These are phyloP conservation scores for Alternaria panax DNA, from an alignment of 2,329 filamentous ascomycete genomes.

Conservation along the genomic window DNA sequence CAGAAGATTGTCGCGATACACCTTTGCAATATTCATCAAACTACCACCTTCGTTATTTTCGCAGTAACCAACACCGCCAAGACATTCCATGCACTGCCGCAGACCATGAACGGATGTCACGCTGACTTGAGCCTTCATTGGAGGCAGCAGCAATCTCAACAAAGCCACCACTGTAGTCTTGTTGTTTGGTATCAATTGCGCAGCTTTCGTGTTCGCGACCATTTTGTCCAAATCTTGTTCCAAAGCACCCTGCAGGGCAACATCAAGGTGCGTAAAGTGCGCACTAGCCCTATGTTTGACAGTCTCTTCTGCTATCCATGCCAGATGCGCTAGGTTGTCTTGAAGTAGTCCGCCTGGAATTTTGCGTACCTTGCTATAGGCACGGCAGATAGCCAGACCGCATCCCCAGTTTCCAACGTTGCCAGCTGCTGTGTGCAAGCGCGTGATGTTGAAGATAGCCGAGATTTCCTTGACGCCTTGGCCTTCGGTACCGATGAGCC, in stretches of 20 bases:
- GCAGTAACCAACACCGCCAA: slow-evolving; percentile 72
- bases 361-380: slow-evolving; percentile 65
- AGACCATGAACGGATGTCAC: slow-evolving; percentile 56
- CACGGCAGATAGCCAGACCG: slow-evolving; percentile 64
- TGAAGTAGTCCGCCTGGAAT: slow-evolving; percentile 58
- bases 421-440: slow-evolving; percentile 64
- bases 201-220: slow-evolving; percentile 28
- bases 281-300: slow-evolving; percentile 65
- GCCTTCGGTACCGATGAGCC: slow-evolving; percentile 72
- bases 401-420: slow-evolving; percentile 63
- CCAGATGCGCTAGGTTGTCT: slow-evolving; percentile 65
- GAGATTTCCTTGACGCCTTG: slow-evolving; percentile 72
- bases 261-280: slow-evolving; percentile 63
- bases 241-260: slow-evolving; percentile 62
- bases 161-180: slow-evolving; percentile 21
- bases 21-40: slow-evolving; percentile 67
- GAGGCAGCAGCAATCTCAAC: slow-evolving; percentile 35
- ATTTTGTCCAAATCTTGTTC: slow-evolving; percentile 54
- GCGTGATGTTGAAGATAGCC: slow-evolving; percentile 72
- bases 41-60: slow-evolving; percentile 66
- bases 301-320: slow-evolving; percentile 64
- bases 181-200: slow-evolving; percentile 31
- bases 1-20: slow-evolving; percentile 71
- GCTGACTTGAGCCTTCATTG: slow-evolving; percentile 36
- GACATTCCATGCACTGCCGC: slow-evolving; percentile 66